These are phyloP conservation scores for Termitomyces sp. DNA, from an alignment of 768 basidiomycete species.

Conservation along the genomic window DNA sequence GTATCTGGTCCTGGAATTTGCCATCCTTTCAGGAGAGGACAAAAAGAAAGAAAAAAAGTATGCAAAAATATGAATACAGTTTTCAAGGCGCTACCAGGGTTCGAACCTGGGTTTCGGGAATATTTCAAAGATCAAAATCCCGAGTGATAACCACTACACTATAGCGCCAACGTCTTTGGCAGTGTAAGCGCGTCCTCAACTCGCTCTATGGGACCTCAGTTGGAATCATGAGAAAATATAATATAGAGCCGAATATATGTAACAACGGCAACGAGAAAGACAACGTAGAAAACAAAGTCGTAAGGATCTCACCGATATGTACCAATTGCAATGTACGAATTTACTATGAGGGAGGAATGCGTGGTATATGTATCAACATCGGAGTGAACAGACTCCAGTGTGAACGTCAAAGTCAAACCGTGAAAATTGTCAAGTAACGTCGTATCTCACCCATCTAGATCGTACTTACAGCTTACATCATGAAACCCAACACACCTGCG, in stretches of 20 bases:
- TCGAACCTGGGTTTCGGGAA: slow-evolving; percentile 15
- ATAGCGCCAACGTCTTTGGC: neutral
- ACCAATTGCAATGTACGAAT: neutral
- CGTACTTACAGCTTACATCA: neutral
- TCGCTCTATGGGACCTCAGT: too few species aligned
- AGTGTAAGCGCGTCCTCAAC: too few species aligned
- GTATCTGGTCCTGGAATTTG: too few species aligned
- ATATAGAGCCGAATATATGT: too few species aligned
- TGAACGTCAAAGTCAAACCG: neutral
- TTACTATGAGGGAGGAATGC: neutral
- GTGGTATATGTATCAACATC: neutral
- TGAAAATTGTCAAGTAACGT: neutral
- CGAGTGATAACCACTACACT: slow-evolving; percentile 15
- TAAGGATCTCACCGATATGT: neutral
- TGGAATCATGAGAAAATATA: too few species aligned
- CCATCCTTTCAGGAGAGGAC: too few species aligned
- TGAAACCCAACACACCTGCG: neutral
- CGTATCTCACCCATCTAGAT: neutral
- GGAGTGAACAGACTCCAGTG: neutral
- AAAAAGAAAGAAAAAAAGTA: too few species aligned
- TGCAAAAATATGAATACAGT: too few species aligned
- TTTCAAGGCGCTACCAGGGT: slow-evolving; percentile 11
- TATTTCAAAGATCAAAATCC: slow-evolving; percentile 1
- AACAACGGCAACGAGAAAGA: neutral
- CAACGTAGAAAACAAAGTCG: neutral